Evolutionary conservation across 2,329 filamentous ascomycete genomes (phyloP).

Genomic region (Cladosporium halotolerans): DNA sequence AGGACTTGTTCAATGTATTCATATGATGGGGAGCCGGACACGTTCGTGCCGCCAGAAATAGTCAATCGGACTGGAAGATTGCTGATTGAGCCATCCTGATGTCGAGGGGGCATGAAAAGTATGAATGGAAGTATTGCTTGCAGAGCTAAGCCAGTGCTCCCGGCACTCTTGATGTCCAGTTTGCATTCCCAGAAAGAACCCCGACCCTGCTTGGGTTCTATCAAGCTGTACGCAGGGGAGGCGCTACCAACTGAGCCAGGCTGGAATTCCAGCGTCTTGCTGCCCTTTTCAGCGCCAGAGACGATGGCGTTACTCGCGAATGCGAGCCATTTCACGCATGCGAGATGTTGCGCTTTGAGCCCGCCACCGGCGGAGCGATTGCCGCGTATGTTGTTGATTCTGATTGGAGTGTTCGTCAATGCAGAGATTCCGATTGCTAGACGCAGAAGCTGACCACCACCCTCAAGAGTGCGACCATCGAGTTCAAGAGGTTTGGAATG

Average conservation of each 20-base stretch:
- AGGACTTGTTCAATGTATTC: constrained; percentile 54
- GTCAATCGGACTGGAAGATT: constrained; percentile 30
- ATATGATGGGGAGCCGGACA: constrained; percentile 47
- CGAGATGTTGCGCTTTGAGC: constrained; percentile 52
- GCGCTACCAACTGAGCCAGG: constrained; percentile 19
- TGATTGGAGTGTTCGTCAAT: constrained; percentile 45
- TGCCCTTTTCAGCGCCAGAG: constrained; percentile 37
- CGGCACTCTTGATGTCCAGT: constrained; percentile 44
- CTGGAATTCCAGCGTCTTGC: constrained; percentile 37
- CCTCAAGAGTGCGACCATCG: constrained; percentile 54
- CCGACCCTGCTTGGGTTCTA: constrained; percentile 2
- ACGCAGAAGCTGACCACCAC: constrained; percentile 56
- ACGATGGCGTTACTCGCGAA: constrained; percentile 42
- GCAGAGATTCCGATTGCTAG: constrained; percentile 51
- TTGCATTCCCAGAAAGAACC: constrained; percentile 28
- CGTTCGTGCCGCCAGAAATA: constrained; percentile 54
- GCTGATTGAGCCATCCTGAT: constrained; percentile 13
- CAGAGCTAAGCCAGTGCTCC: constrained; percentile 50
- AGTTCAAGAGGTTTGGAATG: constrained; percentile 28
- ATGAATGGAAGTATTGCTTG: constrained; percentile 56
- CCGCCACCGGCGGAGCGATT: constrained; percentile 48
- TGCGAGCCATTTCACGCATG: constrained; percentile 48
- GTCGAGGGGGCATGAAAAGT: constrained; percentile 36
- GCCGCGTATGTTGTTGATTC: constrained; percentile 49
- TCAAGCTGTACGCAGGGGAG: constrained; percentile 17